Evolutionary conservation across 768 basidiomycete genomes (phyloP).

Genomic region (Phylloporus arenicola): DNA sequence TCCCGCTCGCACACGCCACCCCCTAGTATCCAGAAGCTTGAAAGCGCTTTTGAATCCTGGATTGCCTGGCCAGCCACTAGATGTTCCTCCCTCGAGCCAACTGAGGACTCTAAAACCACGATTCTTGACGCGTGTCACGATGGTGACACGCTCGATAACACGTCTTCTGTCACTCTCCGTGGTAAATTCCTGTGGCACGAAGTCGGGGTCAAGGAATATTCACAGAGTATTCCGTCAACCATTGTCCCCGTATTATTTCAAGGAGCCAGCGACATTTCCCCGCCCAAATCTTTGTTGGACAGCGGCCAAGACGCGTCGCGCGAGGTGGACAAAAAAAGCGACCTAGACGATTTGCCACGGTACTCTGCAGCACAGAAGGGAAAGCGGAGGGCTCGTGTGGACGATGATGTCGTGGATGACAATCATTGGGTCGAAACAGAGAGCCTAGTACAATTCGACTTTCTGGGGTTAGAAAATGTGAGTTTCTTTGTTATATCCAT

Average conservation of each 20-base stretch:
- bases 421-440: background rate
- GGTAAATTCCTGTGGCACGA: conserved; percentile 6
- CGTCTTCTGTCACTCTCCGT: conserved; percentile 13
- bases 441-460: background rate
- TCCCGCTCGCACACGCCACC: background rate
- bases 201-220: background rate
- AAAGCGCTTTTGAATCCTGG: background rate
- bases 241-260: conserved; percentile 18
- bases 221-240: conserved; percentile 9
- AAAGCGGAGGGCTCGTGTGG: conserved; percentile 8
- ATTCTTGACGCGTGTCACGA: background rate
- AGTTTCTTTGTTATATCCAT: background rate
- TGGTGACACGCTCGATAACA: conserved; percentile 1
- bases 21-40: background rate
- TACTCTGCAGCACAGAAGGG: conserved; percentile 12
- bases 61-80: background rate
- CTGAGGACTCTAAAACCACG: conserved; percentile 5
- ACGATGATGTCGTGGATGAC: background rate
- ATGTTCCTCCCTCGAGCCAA: background rate
- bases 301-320: background rate
- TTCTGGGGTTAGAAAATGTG: background rate
- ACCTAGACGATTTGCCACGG: background rate
- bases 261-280: background rate
- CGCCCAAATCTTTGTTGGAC: background rate
- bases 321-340: background rate